Base-by-base conservation (phyloP, 2,329 filamentous ascomycete species). In the Colletotrichum sidae region DNA sequence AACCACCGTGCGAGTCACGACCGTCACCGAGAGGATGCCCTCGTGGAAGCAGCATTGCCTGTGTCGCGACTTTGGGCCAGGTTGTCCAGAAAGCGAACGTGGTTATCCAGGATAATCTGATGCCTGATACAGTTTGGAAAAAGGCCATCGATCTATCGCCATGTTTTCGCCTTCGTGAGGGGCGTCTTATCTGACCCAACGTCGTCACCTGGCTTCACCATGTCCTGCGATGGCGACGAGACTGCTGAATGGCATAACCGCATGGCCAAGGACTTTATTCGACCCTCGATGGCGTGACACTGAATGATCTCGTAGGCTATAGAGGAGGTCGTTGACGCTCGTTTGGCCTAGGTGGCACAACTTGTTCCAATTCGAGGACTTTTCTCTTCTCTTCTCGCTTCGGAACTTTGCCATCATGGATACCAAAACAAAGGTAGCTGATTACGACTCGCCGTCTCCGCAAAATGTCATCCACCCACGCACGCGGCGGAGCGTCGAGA, bases 261-360 rank as follows among this genome's bases (percentile, higher is more conserved):
- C 15, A 17, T 17, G 2, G 15, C 15, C 15, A 17, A 17, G 15
- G 2, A 17, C 2, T 17, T 17, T 17, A 17, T 17, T 17, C 15
- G 2, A 17, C 15, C 15, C 15, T 58, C 39, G 55, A 45, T 42
- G 4, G 58, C 51, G 17, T 42, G 35, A n/a, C 58, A 60, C 44
- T 47, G 50, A n/a, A 9, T 60, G 51, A 50, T 60, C 37, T 50
- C 58, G 1, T 25, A 55, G 37, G 58, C 55, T 11, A 55, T 55
- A 37, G 55, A 60, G 37, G 55, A 49, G 6, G 13, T 51, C 0
- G 55, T 46, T 25, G 47, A 59, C 46, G 39, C 41, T 2, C 55
- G 51, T 35, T 58, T 50, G 33, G 38, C 45, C 35, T 51, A 34
- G 17, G 1, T 17, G 17, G 17, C 17, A 17, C 1, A 17, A 17